These are phyloP conservation scores for Saprolegnia parasitica DNA, from an alignment of 352 stramenopile species.

Conservation along the genomic window DNA sequence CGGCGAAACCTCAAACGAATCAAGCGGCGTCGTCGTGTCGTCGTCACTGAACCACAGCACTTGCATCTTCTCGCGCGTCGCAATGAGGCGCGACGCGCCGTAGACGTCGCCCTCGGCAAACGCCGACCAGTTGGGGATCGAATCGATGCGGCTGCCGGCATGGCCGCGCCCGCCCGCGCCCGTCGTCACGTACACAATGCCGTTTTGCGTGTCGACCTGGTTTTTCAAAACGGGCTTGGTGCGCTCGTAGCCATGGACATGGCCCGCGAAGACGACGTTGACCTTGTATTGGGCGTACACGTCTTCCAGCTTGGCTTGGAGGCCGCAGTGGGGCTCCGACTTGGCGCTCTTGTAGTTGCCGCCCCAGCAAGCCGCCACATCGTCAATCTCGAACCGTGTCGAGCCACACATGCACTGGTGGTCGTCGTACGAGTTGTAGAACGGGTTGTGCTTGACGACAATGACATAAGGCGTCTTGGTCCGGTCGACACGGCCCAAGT, in stretches of 20 bases:
- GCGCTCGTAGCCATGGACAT: conserved; percentile 24
- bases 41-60: conserved; percentile 12
- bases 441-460: conserved; percentile 47
- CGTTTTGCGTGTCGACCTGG: conserved; percentile 1
- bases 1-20: background rate
- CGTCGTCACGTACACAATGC: conserved; percentile 23
- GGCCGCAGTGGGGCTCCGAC: conserved; percentile 32
- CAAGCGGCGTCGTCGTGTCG: background rate
- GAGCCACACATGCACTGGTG: conserved; percentile 51
- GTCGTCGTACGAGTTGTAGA: conserved; percentile 57
- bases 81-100: conserved; percentile 17
- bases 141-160: conserved; percentile 1
- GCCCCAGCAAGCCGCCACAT: conserved; percentile 41
- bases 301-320: conserved; percentile 30
- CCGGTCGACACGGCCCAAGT: conserved; percentile 34
- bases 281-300: conserved; percentile 30
- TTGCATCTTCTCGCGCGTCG: conserved; percentile 28
- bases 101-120: conserved; percentile 9
- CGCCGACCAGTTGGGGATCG: conserved; percentile 10
- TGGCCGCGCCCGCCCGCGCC: conserved; percentile 23
- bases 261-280: conserved; percentile 30
- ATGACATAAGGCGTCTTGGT: conserved; percentile 36
- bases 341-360: conserved; percentile 40
- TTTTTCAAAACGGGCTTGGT: conserved; percentile 24
- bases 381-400: conserved; percentile 40